A percentile compares a stretch with the other conserved stretches of the same genome.
These are phyloP conservation scores for Lactifluus pinguis DNA, from an alignment of 768 basidiomycete species.

Conservation along the genomic window DNA sequence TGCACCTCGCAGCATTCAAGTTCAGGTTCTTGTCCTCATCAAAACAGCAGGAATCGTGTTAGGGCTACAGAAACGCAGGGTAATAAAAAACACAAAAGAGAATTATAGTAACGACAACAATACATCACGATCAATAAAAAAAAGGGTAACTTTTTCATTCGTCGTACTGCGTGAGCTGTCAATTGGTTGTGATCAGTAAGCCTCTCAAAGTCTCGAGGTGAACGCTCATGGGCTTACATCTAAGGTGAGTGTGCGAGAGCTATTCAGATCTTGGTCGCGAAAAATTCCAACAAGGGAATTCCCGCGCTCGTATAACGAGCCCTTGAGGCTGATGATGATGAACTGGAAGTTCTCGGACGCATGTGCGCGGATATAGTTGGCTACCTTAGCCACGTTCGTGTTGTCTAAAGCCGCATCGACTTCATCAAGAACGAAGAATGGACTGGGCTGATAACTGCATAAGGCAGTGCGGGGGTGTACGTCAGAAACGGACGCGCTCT, in stretches of 20 bases:
- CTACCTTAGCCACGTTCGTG: constrained; percentile 95
- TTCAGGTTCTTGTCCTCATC: background rate
- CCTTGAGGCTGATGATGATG: constrained; percentile 94
- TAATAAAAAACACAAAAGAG: background rate
- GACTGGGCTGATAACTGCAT: constrained; percentile 84
- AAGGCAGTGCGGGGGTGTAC: background rate
- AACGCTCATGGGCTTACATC: constrained; percentile 46
- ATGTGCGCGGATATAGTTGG: constrained; percentile 83
- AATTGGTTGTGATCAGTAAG: background rate
- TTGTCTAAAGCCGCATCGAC: constrained; percentile 97
- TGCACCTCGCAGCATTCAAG: background rate
- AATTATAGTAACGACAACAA: background rate
- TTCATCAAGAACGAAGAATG: constrained; percentile 98
- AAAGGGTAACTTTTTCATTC: constrained; percentile 29
- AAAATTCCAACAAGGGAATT: constrained; percentile 90
- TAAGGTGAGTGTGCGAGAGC: constrained; percentile 83
- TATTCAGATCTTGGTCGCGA: constrained; percentile 89
- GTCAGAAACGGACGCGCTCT: background rate
- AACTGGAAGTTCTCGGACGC: constrained; percentile 87
- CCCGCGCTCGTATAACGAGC: constrained; percentile 83
- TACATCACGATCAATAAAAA: background rate
- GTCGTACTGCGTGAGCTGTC: constrained; percentile 54
- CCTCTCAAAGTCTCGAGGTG: background rate
- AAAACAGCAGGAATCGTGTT: background rate
- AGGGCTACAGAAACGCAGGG: background rate